Evolutionary conservation across 1,284 basidiomycete genomes (phyloP).

Genomic region (Ustilago cynodontis): DNA sequence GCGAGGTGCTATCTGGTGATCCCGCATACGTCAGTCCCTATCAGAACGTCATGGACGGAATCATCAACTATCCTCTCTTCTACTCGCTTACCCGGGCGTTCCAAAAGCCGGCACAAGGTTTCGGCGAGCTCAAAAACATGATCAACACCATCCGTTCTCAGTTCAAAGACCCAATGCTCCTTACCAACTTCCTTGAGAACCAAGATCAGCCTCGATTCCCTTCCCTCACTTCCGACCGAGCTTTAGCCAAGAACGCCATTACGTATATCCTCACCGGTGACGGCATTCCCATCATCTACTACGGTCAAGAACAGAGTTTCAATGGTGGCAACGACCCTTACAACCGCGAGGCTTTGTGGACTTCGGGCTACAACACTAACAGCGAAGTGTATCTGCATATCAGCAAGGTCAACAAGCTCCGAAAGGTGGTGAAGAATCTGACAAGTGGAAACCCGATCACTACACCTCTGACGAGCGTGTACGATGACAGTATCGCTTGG

Average conservation of each 20-base stretch:
- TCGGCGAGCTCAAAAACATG: conserved; percentile 42
- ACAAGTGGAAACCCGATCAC: conserved; percentile 74
- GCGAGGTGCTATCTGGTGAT: conserved; percentile 79
- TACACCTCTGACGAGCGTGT: conserved; percentile 72
- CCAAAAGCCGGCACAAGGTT: conserved; percentile 69
- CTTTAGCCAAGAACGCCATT: conserved; percentile 72
- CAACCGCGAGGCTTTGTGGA: conserved; percentile 27
- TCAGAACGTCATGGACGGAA: conserved; percentile 72
- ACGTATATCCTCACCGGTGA: conserved; percentile 72
- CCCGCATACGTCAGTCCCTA: conserved; percentile 72
- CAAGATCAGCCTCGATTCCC: conserved; percentile 80
- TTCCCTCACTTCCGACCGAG: conserved; percentile 27
- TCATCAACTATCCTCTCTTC: conserved; percentile 78
- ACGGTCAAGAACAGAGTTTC: conserved; percentile 75
- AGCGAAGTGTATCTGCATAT: conserved; percentile 73
- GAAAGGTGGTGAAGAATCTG: conserved; percentile 74
- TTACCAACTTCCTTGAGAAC: conserved; percentile 87
- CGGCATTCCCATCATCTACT: conserved; percentile 76
- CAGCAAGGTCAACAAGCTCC: conserved; percentile 75
- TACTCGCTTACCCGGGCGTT: conserved; percentile 81
- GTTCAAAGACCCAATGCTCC: conserved; percentile 72
- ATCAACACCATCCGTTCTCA: conserved; percentile 13
- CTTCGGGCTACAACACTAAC: conserved; percentile 42
- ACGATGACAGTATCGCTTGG: conserved; percentile 71
- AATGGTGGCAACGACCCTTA: conserved; percentile 70